These are phyloP conservation scores for Globisporangium parvum DNA, from an alignment of 352 stramenopile species.

Conservation along the genomic window DNA sequence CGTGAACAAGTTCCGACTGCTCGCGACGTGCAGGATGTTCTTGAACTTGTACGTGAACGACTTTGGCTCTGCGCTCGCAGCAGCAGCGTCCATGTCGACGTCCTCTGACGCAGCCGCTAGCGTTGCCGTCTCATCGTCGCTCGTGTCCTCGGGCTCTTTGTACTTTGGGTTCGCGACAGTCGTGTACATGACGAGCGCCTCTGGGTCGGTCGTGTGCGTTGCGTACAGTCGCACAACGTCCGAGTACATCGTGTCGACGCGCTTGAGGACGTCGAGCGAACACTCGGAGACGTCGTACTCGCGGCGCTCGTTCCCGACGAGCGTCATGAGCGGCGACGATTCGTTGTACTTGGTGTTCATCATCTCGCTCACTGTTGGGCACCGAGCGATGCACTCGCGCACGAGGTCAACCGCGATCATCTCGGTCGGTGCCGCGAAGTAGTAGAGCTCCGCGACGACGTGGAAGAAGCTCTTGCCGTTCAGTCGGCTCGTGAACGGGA, in stretches of 20 bases:
- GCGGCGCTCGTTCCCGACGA: conserved; percentile 29
- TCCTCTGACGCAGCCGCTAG: background rate
- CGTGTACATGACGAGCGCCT: conserved; percentile 26
- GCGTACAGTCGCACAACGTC: conserved; percentile 43
- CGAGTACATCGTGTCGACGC: conserved; percentile 29
- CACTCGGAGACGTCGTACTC: conserved; percentile 4
- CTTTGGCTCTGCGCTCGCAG: background rate
- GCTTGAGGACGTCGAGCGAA: conserved; percentile 2
- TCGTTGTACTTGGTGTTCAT: conserved; percentile 42
- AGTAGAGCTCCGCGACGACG: conserved; percentile 22
- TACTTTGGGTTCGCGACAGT: conserved; percentile 3
- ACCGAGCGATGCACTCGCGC: conserved; percentile 26
- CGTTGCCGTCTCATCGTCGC: background rate
- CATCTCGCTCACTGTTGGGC: conserved; percentile 21
- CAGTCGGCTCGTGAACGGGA: conserved; percentile 17
- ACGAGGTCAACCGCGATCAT: conserved; percentile 29
- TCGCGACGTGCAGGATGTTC: conserved; percentile 5
- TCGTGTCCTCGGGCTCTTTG: background rate
- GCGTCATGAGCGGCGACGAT: conserved; percentile 28
- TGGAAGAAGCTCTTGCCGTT: conserved; percentile 65
- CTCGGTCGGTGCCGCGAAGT: conserved; percentile 9
- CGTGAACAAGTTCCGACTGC: background rate
- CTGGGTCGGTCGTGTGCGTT: conserved; percentile 26
- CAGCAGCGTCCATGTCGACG: background rate
- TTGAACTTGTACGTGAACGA: background rate